Base-by-base conservation (phyloP, 176 grass and related monocot genomes). In the Hsuehochloa calcarea region DNA sequence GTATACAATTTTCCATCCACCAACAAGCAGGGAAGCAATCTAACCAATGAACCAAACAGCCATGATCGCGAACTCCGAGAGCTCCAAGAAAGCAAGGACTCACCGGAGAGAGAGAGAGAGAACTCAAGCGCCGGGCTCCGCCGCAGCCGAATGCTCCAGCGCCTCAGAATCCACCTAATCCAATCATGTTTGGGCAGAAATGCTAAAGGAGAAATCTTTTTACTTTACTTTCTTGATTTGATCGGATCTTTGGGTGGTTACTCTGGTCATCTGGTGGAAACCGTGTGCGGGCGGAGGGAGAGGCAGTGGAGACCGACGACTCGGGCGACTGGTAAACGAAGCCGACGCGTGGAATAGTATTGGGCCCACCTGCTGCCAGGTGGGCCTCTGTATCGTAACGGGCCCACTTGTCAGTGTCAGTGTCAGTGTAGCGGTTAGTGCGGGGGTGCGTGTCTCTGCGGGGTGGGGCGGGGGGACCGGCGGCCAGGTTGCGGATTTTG, bases 321-420 rank as follows among this genome's bases (percentile, higher is more conserved):
- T 58, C 34, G 58, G 79, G 27, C 65, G 84, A 82, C 65, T 68
- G 66, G 84, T 90, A 71, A 86, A 90, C 88, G 84, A 90, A 80
- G 80, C 74, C 80, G 89, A 90, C 84, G 74, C 29, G 60, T 40
- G 27, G 88, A 70, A 61, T 83, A 83, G 38, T 82, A 85, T 44
- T 16, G 35, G 34, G 43, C 44, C 59, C 27, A 51, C 56, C 72
- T 65, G 35, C 84, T 72, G 70, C 20, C 61, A 63, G 10, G 20
- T 82, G 78, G 79, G 56, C 10, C 67, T n/a, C 29, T 0, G 29
- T 29, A 1, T 29, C 29, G 29, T 29, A 29, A 29, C 29, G 0
- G 29, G 29, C 29, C 29, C 29, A 29, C 29, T 26, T 41, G 64
- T 26, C 72, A 37, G 84, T 45, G 37, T 26, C 72, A 37, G 84